These are phyloP conservation scores for Primulina eburnea DNA, from an alignment of 257 asterid genomes.

Conservation along the genomic window DNA sequence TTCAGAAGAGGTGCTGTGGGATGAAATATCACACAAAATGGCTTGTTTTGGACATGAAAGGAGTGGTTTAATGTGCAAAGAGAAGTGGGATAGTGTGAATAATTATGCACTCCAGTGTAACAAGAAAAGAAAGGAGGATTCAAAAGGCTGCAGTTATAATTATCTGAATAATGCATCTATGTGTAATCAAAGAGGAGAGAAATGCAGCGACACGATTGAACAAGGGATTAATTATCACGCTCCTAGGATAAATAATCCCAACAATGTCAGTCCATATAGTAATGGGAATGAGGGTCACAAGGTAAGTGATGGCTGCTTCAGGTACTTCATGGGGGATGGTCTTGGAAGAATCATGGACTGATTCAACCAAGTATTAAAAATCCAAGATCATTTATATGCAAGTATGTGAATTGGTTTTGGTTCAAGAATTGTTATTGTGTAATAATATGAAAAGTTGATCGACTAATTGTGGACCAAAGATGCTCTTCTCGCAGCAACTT, in stretches of 20 bases:
- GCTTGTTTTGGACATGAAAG: constrained; percentile 63
- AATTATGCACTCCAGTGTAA: constrained; percentile 47
- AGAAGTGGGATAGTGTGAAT: constrained; percentile 63
- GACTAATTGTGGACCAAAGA: background rate
- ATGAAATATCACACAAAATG: constrained; percentile 63
- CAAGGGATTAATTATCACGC: constrained; percentile 30
- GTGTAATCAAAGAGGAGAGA: constrained; percentile 32
- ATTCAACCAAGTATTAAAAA: constrained; percentile 30
- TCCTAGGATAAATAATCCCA: constrained; percentile 34
- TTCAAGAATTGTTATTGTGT: background rate
- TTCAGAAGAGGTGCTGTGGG: constrained; percentile 58
- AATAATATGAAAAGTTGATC: no score
- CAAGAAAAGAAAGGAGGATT: constrained; percentile 57
- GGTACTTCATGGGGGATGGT: constrained; percentile 73
- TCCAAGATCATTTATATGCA: constrained; percentile 1
- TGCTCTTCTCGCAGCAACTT: background rate
- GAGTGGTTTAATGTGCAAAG: constrained; percentile 51
- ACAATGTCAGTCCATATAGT: constrained; percentile 22
- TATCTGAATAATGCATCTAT: constrained; percentile 31
- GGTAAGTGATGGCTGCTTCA: constrained; percentile 50
- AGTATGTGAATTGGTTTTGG: background rate
- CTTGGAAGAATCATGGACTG: constrained; percentile 59
- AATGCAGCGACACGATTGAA: constrained; percentile 26
- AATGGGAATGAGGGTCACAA: constrained; percentile 29
- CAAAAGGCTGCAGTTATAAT: constrained; percentile 35